These are phyloP conservation scores for Cordyceps militaris DNA, from an alignment of 2,329 filamentous ascomycete species.

Conservation along the genomic window DNA sequence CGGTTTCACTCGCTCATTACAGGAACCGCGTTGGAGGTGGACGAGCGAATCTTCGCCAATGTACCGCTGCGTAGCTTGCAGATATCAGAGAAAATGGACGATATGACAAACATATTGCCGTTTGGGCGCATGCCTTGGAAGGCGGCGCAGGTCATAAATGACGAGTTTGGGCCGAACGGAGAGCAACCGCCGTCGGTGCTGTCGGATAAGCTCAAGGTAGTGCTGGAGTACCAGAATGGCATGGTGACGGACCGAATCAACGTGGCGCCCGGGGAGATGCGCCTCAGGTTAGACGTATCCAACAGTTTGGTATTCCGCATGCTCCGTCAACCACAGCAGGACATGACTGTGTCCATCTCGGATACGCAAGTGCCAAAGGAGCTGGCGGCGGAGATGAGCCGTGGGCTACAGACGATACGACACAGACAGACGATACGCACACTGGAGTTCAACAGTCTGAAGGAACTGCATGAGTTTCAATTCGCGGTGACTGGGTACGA, in stretches of 20 bases:
- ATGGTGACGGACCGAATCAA: constrained; percentile 80
- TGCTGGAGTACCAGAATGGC: constrained; percentile 69
- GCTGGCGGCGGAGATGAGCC: constrained; percentile 53
- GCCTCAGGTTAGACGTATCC: constrained; percentile 56
- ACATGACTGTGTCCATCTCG: constrained; percentile 69
- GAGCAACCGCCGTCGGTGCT: constrained; percentile 61
- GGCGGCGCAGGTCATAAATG: constrained; percentile 64
- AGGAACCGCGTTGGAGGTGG: constrained; percentile 59
- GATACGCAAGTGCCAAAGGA: constrained; percentile 59
- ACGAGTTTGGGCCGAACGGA: constrained; percentile 53
- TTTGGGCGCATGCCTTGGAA: constrained; percentile 56
- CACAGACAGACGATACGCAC: constrained; percentile 60
- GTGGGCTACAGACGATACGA: constrained; percentile 54
- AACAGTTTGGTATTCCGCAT: constrained; percentile 57
- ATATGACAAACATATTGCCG: constrained; percentile 41
- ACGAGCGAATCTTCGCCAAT: constrained; percentile 66
- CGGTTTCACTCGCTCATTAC: constrained; percentile 66
- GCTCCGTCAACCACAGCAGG: constrained; percentile 65
- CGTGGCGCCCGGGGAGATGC: constrained; percentile 66
- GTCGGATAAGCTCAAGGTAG: constrained; percentile 67
- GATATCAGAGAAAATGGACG: constrained; percentile 48
- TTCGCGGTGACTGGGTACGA: constrained; percentile 70
- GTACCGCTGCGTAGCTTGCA: constrained; percentile 58
- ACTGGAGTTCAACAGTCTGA: constrained; percentile 58
- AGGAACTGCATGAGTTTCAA: constrained; percentile 73